Evolutionary conservation across 2,329 filamentous ascomycete species (phyloP), one percentile per base, ranked within the genome.

Genomic region (Conoideocrella luteorostrata): DNA sequence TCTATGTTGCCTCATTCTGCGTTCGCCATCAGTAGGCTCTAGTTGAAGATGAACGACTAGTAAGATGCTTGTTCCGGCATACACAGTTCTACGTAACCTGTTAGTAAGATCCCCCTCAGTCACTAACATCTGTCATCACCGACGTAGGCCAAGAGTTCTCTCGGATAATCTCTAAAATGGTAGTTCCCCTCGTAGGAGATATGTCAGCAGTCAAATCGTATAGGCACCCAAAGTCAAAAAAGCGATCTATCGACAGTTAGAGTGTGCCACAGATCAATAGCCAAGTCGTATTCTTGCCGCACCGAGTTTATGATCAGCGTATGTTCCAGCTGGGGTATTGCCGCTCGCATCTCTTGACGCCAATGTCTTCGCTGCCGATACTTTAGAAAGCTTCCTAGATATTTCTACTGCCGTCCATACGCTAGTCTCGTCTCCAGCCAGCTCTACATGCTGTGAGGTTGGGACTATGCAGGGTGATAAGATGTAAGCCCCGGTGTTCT

Each of bases 391-490:
- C 36, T 66, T 66, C 7, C 66, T 64, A 12, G 63, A 69, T 29
- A 78, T 51, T 54, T 77, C 68, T 40, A 78, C 62, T 4, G 72
- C 70, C 2, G 62, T 68, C 74, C 70, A 78, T n/a, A 75, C 49
- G 10, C 51, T 59, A 24, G 57, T 53, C 29, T 56, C 53, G 3
- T 56, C 60, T 29, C 62, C 56, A 5, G 62, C 56, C 1, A 70
- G 52, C 1, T 60, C 53, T 5, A 56, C 58, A 5, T 60, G 54
- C 39, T 74, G 70, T 2, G 72, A 64, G 0, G 63, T 72, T 20
- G 74, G 64, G 13, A 57, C 53, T 20, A 77, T 61, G 22, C 59
- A 57, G 4, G 72, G 74, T 5, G 64, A 59, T 12, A 75, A 54
- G 5, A 73, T 54, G 41, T 41, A 50, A 4, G 46, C 43, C 17